A percentile compares a stretch with the other conserved stretches of the same genome.
These are phyloP conservation scores for Boletus sp. DNA, from an alignment of 768 basidiomycete genomes.

Conservation along the genomic window DNA sequence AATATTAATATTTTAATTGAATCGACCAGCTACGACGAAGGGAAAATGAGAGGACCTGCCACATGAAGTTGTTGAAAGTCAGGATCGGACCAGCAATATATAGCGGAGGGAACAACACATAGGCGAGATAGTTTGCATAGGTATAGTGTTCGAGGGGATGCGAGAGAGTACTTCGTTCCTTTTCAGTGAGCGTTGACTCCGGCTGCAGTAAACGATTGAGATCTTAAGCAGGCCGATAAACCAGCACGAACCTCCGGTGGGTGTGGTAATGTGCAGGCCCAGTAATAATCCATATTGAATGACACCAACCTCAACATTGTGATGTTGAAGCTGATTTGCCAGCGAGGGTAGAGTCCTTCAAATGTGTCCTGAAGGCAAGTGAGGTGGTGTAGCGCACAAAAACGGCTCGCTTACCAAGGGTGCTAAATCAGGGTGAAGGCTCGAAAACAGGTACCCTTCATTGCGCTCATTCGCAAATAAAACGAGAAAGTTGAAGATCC, in stretches of 20 bases:
- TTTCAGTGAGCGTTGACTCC: slow-evolving; percentile 44
- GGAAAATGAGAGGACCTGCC: slow-evolving; percentile 61
- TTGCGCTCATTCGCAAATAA: slow-evolving; percentile 76
- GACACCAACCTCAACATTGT: slow-evolving; percentile 92
- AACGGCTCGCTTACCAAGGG: slow-evolving; percentile 51
- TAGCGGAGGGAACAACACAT: slow-evolving; percentile 87
- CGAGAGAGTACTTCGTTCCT: slow-evolving; percentile 52
- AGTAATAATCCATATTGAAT: slow-evolving; percentile 91
- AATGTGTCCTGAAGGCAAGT: slow-evolving; percentile 50
- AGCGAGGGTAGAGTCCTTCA: slow-evolving; percentile 81
- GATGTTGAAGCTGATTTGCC: slow-evolving; percentile 94
- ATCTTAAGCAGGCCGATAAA: not conserved
- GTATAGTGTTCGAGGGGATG: slow-evolving; percentile 62
- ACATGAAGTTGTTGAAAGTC: slow-evolving; percentile 92
- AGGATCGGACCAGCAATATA: slow-evolving; percentile 97
- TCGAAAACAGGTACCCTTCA: slow-evolving; percentile 68
- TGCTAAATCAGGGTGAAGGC: slow-evolving; percentile 50
- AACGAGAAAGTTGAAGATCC: slow-evolving; percentile 72
- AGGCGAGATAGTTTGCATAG: slow-evolving; percentile 72
- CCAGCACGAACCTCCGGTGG: slow-evolving; percentile 40
- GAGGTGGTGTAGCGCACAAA: not conserved
- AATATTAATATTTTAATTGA: not conserved
- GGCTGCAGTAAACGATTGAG: slow-evolving; percentile 19
- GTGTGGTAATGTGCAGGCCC: slow-evolving; percentile 55
- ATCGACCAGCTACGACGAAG: not conserved